Conservation (phyloP, 345 rosid species). For the Salix exigua region DNA sequence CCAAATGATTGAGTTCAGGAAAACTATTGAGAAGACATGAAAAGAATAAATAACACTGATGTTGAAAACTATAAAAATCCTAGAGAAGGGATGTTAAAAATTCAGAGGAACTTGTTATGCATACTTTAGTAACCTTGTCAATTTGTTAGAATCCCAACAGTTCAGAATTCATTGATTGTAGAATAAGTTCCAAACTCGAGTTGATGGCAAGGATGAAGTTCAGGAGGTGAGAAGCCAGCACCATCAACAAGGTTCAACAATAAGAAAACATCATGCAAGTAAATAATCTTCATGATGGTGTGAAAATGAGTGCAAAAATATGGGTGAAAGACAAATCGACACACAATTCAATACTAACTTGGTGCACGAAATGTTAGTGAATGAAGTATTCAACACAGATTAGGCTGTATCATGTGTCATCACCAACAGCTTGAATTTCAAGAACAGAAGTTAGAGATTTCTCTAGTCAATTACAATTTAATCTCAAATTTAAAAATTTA, state of each 20-base stretch:
- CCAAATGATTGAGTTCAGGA: constrained; percentile 1
- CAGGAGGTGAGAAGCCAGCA: neutral
- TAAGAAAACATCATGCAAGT: neutral
- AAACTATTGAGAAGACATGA: neutral
- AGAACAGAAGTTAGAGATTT: neutral
- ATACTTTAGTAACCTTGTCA: neutral
- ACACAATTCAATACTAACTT: neutral
- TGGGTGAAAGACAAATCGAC: neutral
- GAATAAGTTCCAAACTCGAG: neutral
- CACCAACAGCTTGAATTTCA: neutral
- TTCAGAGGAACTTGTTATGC: neutral
- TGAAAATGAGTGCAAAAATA: neutral
- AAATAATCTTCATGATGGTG: neutral
- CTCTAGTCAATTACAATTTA: neutral
- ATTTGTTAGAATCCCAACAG: neutral
- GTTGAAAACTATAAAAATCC: neutral
- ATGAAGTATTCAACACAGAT: neutral
- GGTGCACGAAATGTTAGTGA: neutral
- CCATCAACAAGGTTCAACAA: neutral
- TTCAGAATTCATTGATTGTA: neutral
- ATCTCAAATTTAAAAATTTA: neutral
- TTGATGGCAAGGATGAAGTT: neutral
- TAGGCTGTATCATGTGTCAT: neutral
- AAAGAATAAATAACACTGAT: neutral
- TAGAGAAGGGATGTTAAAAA: neutral